Conservation (phyloP, 129 eudicot species). For the Rutidosis leptorrhynchoides region DNA sequence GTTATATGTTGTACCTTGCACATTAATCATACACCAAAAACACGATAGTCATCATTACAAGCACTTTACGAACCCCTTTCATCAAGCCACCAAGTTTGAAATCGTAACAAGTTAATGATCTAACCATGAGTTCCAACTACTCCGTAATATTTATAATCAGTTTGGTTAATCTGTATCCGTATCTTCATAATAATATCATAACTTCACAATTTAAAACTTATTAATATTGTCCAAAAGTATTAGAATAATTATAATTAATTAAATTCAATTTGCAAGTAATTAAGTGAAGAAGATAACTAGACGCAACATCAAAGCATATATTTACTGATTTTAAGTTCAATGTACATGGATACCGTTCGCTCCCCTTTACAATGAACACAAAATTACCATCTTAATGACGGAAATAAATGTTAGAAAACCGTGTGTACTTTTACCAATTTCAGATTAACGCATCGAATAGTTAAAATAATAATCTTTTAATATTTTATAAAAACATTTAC, state of each 20-base stretch:
- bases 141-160: too few relatives aligned
- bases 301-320: neutral
- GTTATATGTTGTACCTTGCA: too few relatives aligned
- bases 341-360: constrained; percentile 14
- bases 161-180: too few relatives aligned
- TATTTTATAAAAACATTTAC: too few relatives aligned
- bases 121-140: too few relatives aligned
- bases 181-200: neutral
- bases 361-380: constrained; percentile 22
- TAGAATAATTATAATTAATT: neutral
- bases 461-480: too few relatives aligned
- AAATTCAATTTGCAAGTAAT: neutral
- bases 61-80: neutral
- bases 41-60: neutral
- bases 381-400: constrained; percentile 18
- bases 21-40: too few relatives aligned
- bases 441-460: too few relatives aligned
- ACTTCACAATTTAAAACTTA: neutral
- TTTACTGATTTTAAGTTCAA: constrained; percentile 28
- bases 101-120: neutral
- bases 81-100: neutral
- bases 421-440: too few relatives aligned
- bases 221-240: neutral
- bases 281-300: neutral
- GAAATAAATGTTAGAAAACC: too few relatives aligned